phyloP scores from a whole-genome alignment of 495 filamentous ascomycete species.

The Penicillium canescens region DNA sequence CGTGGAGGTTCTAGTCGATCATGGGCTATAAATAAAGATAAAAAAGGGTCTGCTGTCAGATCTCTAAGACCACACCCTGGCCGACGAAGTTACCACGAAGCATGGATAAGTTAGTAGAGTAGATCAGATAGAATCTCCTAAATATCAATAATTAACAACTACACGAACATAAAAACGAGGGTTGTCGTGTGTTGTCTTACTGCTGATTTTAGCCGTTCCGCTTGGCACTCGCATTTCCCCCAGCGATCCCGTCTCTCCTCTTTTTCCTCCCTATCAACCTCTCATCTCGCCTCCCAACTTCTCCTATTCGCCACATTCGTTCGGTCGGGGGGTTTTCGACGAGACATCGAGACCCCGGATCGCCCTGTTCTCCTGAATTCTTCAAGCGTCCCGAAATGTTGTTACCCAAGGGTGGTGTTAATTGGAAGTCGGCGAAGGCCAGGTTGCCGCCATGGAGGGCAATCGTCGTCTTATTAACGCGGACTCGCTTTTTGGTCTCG shows the following conservation, averaged over 20 bases:
- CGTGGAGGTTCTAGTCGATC: neutral
- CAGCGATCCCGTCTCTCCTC: slow-evolving; percentile 27
- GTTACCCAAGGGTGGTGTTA: slow-evolving; percentile 85
- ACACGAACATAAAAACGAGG: no score
- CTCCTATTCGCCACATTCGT: slow-evolving; percentile 29
- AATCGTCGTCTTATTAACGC: slow-evolving; percentile 72
- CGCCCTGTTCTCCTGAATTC: slow-evolving; percentile 6
- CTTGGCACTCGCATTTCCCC: slow-evolving; percentile 17
- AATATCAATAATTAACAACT: no score
- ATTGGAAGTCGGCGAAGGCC: slow-evolving; percentile 86
- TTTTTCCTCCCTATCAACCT: slow-evolving; percentile 21
- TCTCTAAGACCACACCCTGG: neutral
- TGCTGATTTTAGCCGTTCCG: slow-evolving; percentile 7
- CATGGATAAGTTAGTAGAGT: no score
- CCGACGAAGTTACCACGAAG: neutral
- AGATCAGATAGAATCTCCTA: no score
- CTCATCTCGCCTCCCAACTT: slow-evolving; percentile 2
- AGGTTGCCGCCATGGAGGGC: slow-evolving; percentile 81
- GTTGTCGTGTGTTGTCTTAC: neutral
- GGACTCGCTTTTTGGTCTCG: slow-evolving; percentile 76
- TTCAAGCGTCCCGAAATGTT: slow-evolving; percentile 51
- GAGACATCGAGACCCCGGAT: slow-evolving; percentile 5
- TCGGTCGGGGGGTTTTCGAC: slow-evolving; percentile 25
- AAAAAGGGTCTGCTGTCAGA: neutral
- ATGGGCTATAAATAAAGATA: slow-evolving; percentile 9